A percentile compares a stretch with the other conserved stretches of the same genome.
Evolutionary conservation across 257 asterid species (phyloP).

Genomic region (Lavandula angustifolia): DNA sequence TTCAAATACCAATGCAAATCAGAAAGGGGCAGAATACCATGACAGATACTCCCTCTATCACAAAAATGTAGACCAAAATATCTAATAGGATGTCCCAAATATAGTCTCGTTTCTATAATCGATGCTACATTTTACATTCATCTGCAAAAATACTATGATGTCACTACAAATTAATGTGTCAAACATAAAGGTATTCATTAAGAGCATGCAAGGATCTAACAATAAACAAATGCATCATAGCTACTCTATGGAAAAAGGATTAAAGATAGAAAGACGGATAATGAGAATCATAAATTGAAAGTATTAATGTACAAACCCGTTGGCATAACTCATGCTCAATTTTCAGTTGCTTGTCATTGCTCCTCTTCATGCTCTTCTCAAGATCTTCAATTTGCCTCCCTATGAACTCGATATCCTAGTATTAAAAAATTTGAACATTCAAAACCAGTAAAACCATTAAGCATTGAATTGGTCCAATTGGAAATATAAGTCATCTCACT

Average conservation of each 20-base stretch:
- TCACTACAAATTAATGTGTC: not conserved
- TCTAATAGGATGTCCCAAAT: not conserved
- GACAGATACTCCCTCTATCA: not conserved
- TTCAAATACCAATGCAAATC: constrained; percentile 1
- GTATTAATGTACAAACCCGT: constrained; percentile 52
- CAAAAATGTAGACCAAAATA: not conserved
- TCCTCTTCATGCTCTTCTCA: constrained; percentile 99
- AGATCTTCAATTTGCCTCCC: constrained; percentile 86
- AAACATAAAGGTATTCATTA: not conserved
- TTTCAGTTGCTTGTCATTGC: constrained; percentile 96
- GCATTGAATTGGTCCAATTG: not conserved
- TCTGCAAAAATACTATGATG: too few species aligned
- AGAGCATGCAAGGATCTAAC: not conserved
- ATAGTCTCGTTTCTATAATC: too few species aligned
- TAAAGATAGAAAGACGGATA: not conserved
- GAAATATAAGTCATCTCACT: constrained; percentile 11
- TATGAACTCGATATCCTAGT: constrained; percentile 89
- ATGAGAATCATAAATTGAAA: not conserved
- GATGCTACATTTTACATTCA: too few species aligned
- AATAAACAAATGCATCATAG: not conserved
- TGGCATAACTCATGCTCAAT: constrained; percentile 82
- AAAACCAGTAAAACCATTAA: constrained; percentile 19
- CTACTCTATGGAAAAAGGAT: not conserved
- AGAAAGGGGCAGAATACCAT: constrained; percentile 5
- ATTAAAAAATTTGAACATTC: constrained; percentile 25